Conservation (phyloP, 306 rosid species). For the Prunus campanulata region DNA sequence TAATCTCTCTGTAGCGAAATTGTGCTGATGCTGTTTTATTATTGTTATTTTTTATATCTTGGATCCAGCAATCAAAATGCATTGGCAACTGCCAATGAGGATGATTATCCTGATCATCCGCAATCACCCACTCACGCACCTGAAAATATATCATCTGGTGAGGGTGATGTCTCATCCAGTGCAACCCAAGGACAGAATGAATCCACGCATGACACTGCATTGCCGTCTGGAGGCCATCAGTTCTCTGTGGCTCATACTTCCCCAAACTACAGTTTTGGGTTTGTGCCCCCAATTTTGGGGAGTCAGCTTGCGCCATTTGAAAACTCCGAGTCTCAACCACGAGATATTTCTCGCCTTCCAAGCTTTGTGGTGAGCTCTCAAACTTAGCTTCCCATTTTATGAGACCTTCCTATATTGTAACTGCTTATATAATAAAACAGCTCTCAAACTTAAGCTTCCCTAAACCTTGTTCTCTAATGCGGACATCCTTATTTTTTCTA, state of each 20-base stretch:
- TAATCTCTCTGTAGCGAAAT: background rate
- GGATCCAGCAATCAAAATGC: conserved; percentile 55
- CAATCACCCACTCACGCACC: conserved; percentile 55
- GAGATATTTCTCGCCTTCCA: conserved; percentile 70
- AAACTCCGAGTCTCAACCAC: conserved; percentile 76
- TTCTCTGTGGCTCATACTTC: conserved; percentile 57
- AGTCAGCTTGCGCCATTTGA: conserved; percentile 73
- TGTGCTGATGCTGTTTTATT: background rate
- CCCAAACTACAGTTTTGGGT: conserved; percentile 67
- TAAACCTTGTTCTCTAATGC: too few relatives aligned
- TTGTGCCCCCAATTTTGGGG: conserved; percentile 73
- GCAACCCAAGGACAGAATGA: conserved; percentile 56
- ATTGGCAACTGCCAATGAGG: conserved; percentile 47
- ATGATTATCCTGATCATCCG: conserved; percentile 61
- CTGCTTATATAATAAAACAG: background rate
- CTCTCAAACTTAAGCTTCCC: too few relatives aligned
- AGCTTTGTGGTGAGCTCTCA: conserved; percentile 68
- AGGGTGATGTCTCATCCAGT: conserved; percentile 68
- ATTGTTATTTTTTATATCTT: conserved; percentile 15
- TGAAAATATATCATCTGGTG: conserved; percentile 56
- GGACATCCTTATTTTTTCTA: too few relatives aligned
- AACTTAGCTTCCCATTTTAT: conserved; percentile 9
- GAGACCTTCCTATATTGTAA: background rate
- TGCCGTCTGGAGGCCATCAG: conserved; percentile 72
- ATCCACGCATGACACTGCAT: conserved; percentile 61